phyloP scores from a whole-genome alignment of 2,329 filamentous ascomycete species.

The Trichoderma sp. region DNA sequence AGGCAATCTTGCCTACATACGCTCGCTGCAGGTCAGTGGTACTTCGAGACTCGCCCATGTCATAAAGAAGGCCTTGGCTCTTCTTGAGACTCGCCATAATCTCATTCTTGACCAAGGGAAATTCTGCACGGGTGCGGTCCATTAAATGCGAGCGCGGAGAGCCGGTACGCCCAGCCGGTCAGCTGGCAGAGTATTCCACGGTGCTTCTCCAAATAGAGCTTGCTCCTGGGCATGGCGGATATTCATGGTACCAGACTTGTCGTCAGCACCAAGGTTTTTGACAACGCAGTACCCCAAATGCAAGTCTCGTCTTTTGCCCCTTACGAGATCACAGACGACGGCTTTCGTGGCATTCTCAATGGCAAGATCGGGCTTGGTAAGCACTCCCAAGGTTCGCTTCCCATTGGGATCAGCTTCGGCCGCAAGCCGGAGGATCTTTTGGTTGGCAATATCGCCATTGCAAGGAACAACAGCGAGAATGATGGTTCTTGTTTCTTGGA shows the following conservation, averaged over 20 bases:
- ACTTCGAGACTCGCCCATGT: conserved; percentile 37
- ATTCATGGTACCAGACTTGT: conserved; percentile 36
- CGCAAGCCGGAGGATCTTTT: conserved; percentile 44
- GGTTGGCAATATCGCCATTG: conserved; percentile 45
- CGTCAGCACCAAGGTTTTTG: conserved; percentile 50
- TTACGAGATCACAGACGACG: conserved; percentile 45
- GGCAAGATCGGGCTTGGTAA: conserved; percentile 63
- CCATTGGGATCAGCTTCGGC: conserved; percentile 44
- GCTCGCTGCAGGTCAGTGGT: conserved; percentile 37
- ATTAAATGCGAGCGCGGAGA: conserved; percentile 43
- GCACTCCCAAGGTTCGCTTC: conserved; percentile 47
- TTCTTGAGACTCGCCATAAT: conserved; percentile 29
- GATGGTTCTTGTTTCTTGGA: conserved; percentile 50
- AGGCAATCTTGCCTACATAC: conserved; percentile 40
- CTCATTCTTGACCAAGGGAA: conserved; percentile 41
- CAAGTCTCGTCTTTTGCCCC: conserved; percentile 44
- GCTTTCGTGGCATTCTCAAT: conserved; percentile 43
- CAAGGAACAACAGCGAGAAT: conserved; percentile 50
- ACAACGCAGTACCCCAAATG: conserved; percentile 53
- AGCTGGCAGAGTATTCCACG: conserved; percentile 39
- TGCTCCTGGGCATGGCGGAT: conserved; percentile 40
- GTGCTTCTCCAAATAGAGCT: conserved; percentile 40
- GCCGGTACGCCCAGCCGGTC: conserved; percentile 40
- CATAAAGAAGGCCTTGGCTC: conserved; percentile 28
- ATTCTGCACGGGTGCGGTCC: conserved; percentile 44